phyloP scores from a whole-genome alignment of 108 stramenopile species.

The Skeletonema tropicum region DNA sequence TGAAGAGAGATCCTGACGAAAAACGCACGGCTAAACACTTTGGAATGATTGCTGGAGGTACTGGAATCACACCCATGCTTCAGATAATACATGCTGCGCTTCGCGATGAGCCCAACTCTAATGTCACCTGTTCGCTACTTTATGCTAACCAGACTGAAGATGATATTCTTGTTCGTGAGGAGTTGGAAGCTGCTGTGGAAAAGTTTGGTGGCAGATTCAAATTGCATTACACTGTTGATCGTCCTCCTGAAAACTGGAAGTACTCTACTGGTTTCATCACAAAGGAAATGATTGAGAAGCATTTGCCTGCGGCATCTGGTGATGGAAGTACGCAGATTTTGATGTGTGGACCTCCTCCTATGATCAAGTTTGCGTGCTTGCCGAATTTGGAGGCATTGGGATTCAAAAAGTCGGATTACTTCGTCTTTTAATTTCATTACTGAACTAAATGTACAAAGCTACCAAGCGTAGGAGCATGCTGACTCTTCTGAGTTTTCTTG shows the following conservation, averaged over 20 bases:
- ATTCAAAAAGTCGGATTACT: conserved; percentile 80
- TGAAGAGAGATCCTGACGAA: conserved; percentile 70
- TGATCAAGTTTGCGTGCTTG: conserved; percentile 97
- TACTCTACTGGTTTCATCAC: conserved; percentile 91
- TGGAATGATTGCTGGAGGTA: conserved; percentile 98
- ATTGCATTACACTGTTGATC: conserved; percentile 93
- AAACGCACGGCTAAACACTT: conserved; percentile 66
- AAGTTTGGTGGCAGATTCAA: conserved; percentile 78
- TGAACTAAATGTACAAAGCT: not conserved
- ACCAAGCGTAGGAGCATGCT: not conserved
- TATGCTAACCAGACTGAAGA: conserved; percentile 93
- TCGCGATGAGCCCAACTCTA: conserved; percentile 62
- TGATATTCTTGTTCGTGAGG: conserved; percentile 92
- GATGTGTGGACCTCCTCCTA: conserved; percentile 99
- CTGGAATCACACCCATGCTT: conserved; percentile 98
- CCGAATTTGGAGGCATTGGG: conserved; percentile 92
- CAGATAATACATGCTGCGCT: conserved; percentile 89
- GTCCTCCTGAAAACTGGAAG: conserved; percentile 74
- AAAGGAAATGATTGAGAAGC: conserved; percentile 86
- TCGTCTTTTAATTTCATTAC: conserved; percentile 79
- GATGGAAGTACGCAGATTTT: conserved; percentile 80
- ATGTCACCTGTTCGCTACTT: conserved; percentile 69
- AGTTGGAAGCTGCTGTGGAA: conserved; percentile 80
- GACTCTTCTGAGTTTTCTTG: not conserved
- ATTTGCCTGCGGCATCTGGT: conserved; percentile 57